These are phyloP conservation scores for Nephelium lappaceum DNA, from an alignment of 345 rosid species.

Conservation along the genomic window DNA sequence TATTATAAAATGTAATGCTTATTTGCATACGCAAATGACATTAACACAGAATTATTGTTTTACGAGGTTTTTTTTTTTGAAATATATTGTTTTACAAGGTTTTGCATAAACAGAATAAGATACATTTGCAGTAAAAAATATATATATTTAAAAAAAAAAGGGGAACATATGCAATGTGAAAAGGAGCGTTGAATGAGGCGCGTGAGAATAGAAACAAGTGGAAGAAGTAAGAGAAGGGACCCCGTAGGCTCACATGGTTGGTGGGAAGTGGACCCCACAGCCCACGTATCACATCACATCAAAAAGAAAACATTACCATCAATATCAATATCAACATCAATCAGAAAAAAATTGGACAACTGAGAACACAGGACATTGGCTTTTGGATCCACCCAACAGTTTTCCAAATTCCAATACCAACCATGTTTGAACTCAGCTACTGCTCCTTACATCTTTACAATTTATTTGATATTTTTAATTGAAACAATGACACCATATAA, in stretches of 20 bases:
- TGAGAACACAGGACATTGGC: conserved; percentile 14
- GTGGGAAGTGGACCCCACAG: conserved; percentile 23
- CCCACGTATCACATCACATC: conserved; percentile 17
- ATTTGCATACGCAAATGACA: too few relatives aligned
- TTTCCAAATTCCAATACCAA: background rate
- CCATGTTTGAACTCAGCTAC: background rate
- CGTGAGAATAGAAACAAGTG: background rate
- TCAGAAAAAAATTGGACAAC: background rate
- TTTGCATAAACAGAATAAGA: too few relatives aligned
- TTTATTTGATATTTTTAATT: too few relatives aligned
- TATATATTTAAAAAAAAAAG: too few relatives aligned
- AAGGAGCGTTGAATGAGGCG: background rate
- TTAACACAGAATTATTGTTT: too few relatives aligned
- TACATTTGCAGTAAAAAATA: too few relatives aligned
- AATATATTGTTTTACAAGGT: too few relatives aligned
- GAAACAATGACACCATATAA: too few relatives aligned
- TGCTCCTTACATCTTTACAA: too few relatives aligned
- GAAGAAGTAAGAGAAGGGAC: background rate
- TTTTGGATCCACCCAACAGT: conserved; percentile 19
- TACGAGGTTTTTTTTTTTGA: too few relatives aligned
- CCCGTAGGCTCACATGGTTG: conserved; percentile 26
- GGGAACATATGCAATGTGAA: background rate
- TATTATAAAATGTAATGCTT: too few relatives aligned
- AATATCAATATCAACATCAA: background rate
- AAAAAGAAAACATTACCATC: conserved; percentile 1